A percentile compares a stretch with the other conserved stretches of the same genome.
These are phyloP conservation scores for Trichoderma oligosporum DNA, from an alignment of 2,329 filamentous ascomycete genomes.

Conservation along the genomic window DNA sequence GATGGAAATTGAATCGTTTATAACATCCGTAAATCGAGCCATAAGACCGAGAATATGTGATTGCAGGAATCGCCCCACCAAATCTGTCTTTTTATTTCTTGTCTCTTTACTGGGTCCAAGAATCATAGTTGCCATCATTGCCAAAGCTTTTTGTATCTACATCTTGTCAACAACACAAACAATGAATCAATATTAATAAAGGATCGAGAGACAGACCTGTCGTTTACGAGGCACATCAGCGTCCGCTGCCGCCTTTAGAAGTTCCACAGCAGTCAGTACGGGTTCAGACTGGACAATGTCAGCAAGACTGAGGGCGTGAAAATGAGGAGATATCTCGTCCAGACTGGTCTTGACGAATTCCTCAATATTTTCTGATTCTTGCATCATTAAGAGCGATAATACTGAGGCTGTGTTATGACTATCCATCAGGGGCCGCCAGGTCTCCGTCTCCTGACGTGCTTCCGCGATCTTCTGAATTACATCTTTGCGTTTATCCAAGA, in stretches of 20 bases:
- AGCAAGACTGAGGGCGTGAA: conserved; percentile 62
- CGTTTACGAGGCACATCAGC: conserved; percentile 53
- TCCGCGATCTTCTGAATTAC: conserved; percentile 78
- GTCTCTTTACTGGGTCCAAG: conserved; percentile 39
- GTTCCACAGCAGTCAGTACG: conserved; percentile 70
- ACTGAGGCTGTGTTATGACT: conserved; percentile 54
- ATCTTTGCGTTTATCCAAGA: conserved; percentile 72
- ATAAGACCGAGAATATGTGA: conserved; percentile 83
- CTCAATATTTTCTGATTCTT: conserved; percentile 56
- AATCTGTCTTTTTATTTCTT: conserved; percentile 50
- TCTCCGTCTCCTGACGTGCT: conserved; percentile 66
- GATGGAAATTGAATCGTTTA: conserved; percentile 62
- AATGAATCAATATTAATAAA: too few species aligned
- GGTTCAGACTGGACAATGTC: conserved; percentile 72
- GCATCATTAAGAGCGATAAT: conserved; percentile 56
- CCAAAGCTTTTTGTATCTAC: conserved; percentile 48
- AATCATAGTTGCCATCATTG: conserved; percentile 43
- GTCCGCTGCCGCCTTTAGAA: conserved; percentile 76
- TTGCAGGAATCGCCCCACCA: conserved; percentile 72
- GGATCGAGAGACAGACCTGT: conserved; percentile 49
- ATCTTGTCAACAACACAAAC: conserved; percentile 26
- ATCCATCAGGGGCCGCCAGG: conserved; percentile 54
- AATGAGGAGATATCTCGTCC: conserved; percentile 63
- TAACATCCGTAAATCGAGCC: conserved; percentile 70
- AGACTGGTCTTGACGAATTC: conserved; percentile 65